Percentiles rank a stretch among this genome's conserved stretches.
phyloP scores from a whole-genome alignment of 2,329 filamentous ascomycete genomes.

The Fusarium sp. region DNA sequence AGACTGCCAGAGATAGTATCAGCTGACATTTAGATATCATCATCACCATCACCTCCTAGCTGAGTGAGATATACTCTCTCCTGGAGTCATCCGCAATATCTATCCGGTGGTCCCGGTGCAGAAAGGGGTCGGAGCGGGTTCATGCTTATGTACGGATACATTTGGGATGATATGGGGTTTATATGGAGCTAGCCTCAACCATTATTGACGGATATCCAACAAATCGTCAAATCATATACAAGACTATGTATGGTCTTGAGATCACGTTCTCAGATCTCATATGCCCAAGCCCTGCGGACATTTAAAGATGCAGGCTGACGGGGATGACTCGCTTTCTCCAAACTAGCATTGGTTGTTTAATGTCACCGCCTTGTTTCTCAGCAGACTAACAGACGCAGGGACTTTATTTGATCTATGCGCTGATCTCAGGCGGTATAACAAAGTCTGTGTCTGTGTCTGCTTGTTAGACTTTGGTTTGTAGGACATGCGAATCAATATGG shows the following conservation, averaged over 20 bases:
- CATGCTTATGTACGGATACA: not conserved
- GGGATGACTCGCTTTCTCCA: not conserved
- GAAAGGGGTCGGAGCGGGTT: slow-evolving; percentile 8
- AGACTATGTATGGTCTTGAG: not conserved
- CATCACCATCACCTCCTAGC: not conserved
- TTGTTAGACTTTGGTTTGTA: not conserved
- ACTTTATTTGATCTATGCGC: not conserved
- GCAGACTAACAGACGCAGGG: not conserved
- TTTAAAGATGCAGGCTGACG: not conserved
- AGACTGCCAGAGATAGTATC: not conserved
- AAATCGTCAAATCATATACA: not conserved
- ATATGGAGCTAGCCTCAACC: not conserved
- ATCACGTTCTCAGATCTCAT: not conserved
- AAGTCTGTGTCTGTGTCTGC: not conserved
- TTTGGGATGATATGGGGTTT: slow-evolving; percentile 5
- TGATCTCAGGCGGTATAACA: not conserved
- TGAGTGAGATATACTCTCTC: not conserved
- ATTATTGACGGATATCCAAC: not conserved
- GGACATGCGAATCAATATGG: not conserved
- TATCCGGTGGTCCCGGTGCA: not conserved
- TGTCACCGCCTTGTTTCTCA: not conserved
- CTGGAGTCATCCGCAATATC: not conserved
- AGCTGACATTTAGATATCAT: not conserved
- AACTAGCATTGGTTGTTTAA: not conserved
- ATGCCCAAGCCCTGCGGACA: not conserved